Evolutionary conservation across 2,329 filamentous ascomycete genomes (phyloP).

Genomic region (Aspergillus sp.): DNA sequence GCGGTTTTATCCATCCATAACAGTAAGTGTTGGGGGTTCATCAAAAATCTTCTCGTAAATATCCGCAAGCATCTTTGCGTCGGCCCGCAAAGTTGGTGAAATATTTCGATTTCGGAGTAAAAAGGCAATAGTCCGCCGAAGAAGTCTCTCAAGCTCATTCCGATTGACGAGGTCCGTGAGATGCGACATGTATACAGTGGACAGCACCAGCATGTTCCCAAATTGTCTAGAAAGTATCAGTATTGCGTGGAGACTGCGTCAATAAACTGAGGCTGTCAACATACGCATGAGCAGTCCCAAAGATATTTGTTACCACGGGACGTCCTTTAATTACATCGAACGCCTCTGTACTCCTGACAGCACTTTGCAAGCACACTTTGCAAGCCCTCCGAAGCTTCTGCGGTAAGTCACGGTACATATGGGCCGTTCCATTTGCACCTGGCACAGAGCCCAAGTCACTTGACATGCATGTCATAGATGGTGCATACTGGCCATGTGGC

Average conservation of each 20-base stretch:
- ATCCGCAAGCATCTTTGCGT: slow-evolving; percentile 69
- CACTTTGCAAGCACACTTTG: slow-evolving; percentile 65
- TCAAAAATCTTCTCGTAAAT: slow-evolving; percentile 50
- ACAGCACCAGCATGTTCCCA: slow-evolving; percentile 88
- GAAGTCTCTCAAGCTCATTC: slow-evolving; percentile 58
- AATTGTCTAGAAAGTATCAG: slow-evolving; percentile 70
- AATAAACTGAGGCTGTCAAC: slow-evolving; percentile 35
- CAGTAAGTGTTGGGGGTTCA: slow-evolving; percentile 11
- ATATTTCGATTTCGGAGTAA: slow-evolving; percentile 68
- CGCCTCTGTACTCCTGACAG: slow-evolving; percentile 80
- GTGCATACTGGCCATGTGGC: slow-evolving; percentile 28
- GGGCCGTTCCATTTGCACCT: too few relatives aligned
- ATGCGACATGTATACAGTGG: slow-evolving; percentile 72
- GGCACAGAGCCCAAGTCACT: too few relatives aligned
- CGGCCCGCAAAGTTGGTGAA: slow-evolving; percentile 71
- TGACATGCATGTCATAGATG: slow-evolving; percentile 32
- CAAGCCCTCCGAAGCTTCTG: slow-evolving; percentile 56
- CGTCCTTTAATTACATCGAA: slow-evolving; percentile 67
- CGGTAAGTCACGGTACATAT: too few relatives aligned
- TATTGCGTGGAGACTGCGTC: background rate
- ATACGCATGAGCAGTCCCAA: slow-evolving; percentile 94
- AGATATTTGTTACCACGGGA: slow-evolving; percentile 90
- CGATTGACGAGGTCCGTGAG: slow-evolving; percentile 60
- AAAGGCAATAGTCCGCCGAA: slow-evolving; percentile 74
- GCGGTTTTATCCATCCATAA: too few relatives aligned